Evolutionary conservation across 192 early-diverging fungal genomes (phyloP), one percentile per base, ranked within the genome.

Genomic region (Neocallimastix lanati): DNA sequence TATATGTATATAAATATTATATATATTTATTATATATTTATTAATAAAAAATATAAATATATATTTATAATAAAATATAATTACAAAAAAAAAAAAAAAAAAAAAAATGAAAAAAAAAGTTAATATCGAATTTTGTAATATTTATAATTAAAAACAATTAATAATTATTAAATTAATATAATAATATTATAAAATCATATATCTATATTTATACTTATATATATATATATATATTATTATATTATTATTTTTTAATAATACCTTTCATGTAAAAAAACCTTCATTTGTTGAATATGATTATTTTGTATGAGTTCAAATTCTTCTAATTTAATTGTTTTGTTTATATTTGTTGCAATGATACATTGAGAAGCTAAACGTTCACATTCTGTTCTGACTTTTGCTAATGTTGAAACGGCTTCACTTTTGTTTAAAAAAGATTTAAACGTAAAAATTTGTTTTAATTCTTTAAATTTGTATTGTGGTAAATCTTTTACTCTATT

Each of bases 301-400:
- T 78, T 82, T 80, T 90, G 89, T 36, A 86, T 77, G 79, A 86
- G 84, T 81, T 90, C 89, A 82, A 90, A 90, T 80, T 90, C 89
- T 36, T 90, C 88, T 18, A 90, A 33, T 76, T 82, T 81, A 16
- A 90, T 85, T n/a, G 84, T 88, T 80, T 90, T 90, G 28, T 83
- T 86, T 36, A 90, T 83, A 77, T 85, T 81, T 29, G 77, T 28
- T 16, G 76, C 37, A 29, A 38, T 29, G 2, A 76, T 28, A 25
- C 28, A n/a, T 30, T 18, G 27, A 16, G 50, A 29, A 16, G 78
- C 29, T 18, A 90, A 78, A 30, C 86, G 86, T 78, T 90, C 85
- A 80, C 87, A 88, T 79, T 89, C 88, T 29, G 87, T 81, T 27
- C 88, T 80, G 1, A 90, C 78, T 77, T 86, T 88, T 40, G 86